Conservation (phyloP, 2,329 filamentous ascomycete genomes). For the Colletotrichum somersetense region DNA sequence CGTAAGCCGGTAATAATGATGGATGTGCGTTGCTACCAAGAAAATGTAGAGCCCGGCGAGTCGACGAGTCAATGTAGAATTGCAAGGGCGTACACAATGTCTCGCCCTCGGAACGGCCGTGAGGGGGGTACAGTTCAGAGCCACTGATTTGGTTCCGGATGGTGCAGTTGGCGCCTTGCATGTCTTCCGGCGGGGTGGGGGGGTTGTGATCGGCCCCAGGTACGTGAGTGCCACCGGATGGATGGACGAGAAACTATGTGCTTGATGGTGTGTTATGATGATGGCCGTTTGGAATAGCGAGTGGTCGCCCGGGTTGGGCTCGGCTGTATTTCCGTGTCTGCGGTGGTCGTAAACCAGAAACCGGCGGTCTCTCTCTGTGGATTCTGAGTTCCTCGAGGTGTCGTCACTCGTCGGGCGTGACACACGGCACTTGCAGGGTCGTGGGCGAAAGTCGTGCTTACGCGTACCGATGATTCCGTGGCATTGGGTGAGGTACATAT, state of each 20-base stretch:
- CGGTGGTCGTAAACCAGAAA: not conserved
- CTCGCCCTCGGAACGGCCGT: constrained; percentile 15
- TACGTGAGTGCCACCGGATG: not conserved
- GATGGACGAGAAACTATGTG: not conserved
- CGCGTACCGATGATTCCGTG: constrained; percentile 28
- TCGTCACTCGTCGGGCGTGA: not conserved
- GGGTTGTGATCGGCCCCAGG: not conserved
- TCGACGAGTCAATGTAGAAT: constrained; percentile 2
- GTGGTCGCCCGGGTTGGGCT: not conserved
- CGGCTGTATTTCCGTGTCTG: not conserved
- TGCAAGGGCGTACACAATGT: constrained; percentile 22
- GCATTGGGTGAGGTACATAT: constrained; percentile 4
- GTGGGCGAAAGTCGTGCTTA: constrained; percentile 20
- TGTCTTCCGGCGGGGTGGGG: constrained; percentile 3
- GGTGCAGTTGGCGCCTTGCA: constrained; percentile 24
- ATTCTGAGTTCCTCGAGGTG: not conserved
- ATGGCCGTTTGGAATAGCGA: not conserved
- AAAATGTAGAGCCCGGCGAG: not conserved
- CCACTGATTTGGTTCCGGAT: constrained; percentile 14
- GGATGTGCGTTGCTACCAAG: not conserved
- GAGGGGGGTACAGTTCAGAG: constrained; percentile 7
- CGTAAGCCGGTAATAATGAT: constrained; percentile 7
- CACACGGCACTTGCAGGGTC: constrained; percentile 11
- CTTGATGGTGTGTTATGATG: not conserved
- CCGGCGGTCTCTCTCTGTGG: not conserved